Percentiles rank a stretch among this genome's conserved stretches.
These are phyloP conservation scores for Candida orba DNA, from an alignment of 805 yeast species.

Conservation along the genomic window DNA sequence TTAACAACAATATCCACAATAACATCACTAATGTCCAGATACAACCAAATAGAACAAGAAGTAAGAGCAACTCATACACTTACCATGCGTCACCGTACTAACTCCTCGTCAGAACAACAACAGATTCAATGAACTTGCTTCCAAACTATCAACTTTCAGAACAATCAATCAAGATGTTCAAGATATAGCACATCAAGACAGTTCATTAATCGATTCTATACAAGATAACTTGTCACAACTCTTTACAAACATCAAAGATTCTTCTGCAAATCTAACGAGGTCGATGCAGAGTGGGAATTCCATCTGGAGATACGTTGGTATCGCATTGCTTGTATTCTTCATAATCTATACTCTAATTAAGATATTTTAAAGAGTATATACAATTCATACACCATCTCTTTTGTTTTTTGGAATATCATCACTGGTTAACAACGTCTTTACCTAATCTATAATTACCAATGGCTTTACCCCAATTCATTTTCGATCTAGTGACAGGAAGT, in stretches of 20 bases:
- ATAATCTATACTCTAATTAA: slow-evolving; percentile 49
- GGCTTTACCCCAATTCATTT: slow-evolving; percentile 92
- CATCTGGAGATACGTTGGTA: slow-evolving; percentile 50
- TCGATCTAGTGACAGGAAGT: slow-evolving; percentile 85
- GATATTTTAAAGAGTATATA: slow-evolving; percentile 26
- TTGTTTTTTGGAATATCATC: not conserved
- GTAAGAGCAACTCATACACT: slow-evolving; percentile 2
- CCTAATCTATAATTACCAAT: slow-evolving; percentile 87
- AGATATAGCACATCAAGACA: slow-evolving; percentile 51
- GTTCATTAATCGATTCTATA: slow-evolving; percentile 32
- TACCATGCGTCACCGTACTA: not conserved
- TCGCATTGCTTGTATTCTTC: slow-evolving; percentile 48
- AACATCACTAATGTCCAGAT: slow-evolving; percentile 19
- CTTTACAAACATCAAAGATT: slow-evolving; percentile 39
- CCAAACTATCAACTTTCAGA: slow-evolving; percentile 57
- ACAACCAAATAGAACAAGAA: slow-evolving; percentile 25
- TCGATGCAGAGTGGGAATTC: slow-evolving; percentile 54
- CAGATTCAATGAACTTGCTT: slow-evolving; percentile 55
- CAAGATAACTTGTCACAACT: slow-evolving; percentile 46
- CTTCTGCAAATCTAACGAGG: slow-evolving; percentile 46
- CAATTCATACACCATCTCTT: not conserved
- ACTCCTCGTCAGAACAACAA: slow-evolving; percentile 44
- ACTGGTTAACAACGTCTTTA: slow-evolving; percentile 50
- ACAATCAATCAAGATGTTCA: slow-evolving; percentile 63
- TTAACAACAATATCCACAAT: not conserved